Evolutionary conservation across 176 grass and related monocot species (phyloP), one percentile per base, ranked within the genome.

Genomic region (Guadua angustifolia): DNA sequence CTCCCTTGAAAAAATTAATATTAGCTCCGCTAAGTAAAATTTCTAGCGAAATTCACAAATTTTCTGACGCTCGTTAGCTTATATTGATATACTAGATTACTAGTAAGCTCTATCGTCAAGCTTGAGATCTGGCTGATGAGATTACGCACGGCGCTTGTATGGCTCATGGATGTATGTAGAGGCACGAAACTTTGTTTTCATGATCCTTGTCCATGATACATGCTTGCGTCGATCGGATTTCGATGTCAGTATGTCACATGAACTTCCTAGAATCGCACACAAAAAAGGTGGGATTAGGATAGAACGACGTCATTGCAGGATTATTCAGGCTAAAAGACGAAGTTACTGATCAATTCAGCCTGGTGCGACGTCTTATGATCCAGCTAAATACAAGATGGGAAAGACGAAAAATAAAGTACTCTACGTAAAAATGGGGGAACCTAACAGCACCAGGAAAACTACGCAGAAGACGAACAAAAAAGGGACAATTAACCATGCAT

Each of bases 361-460:
- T 21, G 64, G 7, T 0, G 35, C 35, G 9, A 9, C 32, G 16
- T 42, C 65, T 69, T 69, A 81, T 56, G 66, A 58, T 81, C 11
- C 35, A 43, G 18, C 66, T 58, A 82, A 81, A 58, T 82, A 71
- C 79, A 82, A 3, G 8, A 82, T 3, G 15, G 29, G 66, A 0
- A 19, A 67, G 33, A 39, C 5, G 59, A 6, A 59, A 15, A 6
- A 62, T 0, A 35, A 16, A 52, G 25, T 5, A 52, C 49, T 0
- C 12, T 51, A 83, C 38, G 36, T 17, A 68, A 18, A 68, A 59
- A 3, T 0, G 4, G 25, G 2, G 55, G 14, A 47, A 16, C 5
- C 35, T 6, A 58, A 69, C 42, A 50, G 22, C 83, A 51, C 15
- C 15, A 71, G 26, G 8, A 29, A 56, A 35, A 66, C 50, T 61